phyloP scores from a whole-genome alignment of 306 rosid genomes.

The Dicorynia guianensis region DNA sequence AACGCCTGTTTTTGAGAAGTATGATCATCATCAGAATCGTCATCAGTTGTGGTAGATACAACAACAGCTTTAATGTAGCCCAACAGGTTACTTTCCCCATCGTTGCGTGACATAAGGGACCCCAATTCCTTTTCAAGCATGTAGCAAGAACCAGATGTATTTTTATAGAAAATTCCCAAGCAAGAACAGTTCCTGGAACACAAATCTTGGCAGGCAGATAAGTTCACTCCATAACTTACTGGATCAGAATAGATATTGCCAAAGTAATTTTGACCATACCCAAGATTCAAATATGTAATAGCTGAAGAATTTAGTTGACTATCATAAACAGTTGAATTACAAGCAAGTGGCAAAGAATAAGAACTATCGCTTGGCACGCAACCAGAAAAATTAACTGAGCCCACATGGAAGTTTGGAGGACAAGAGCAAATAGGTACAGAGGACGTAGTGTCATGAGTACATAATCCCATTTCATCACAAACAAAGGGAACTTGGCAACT shows the following conservation, averaged over 20 bases:
- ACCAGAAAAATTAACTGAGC: slow-evolving; percentile 49
- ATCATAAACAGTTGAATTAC: slow-evolving; percentile 46
- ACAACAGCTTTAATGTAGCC: slow-evolving; percentile 68
- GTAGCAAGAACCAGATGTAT: slow-evolving; percentile 75
- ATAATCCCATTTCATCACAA: slow-evolving; percentile 77
- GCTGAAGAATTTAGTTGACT: slow-evolving; percentile 51
- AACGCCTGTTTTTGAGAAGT: slow-evolving; percentile 40
- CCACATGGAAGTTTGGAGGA: slow-evolving; percentile 62
- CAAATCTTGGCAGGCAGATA: slow-evolving; percentile 62
- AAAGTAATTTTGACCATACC: slow-evolving; percentile 64
- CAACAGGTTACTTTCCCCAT: slow-evolving; percentile 40
- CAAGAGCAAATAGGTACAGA: slow-evolving; percentile 70
- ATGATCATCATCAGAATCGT: background rate
- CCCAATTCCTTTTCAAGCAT: slow-evolving; percentile 68
- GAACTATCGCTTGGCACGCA: slow-evolving; percentile 73
- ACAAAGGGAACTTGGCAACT: slow-evolving; percentile 67
- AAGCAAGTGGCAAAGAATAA: slow-evolving; percentile 59
- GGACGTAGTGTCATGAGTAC: slow-evolving; percentile 51
- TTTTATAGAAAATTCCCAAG: slow-evolving; percentile 69
- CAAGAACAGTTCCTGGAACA: slow-evolving; percentile 85
- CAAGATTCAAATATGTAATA: slow-evolving; percentile 65
- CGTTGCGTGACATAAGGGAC: slow-evolving; percentile 53
- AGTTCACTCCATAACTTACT: slow-evolving; percentile 47
- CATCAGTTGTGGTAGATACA: slow-evolving; percentile 24
- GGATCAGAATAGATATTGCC: slow-evolving; percentile 57